Conservation (phyloP, 2,329 filamentous ascomycete species). For the Knoxdaviesia capensis region DNA sequence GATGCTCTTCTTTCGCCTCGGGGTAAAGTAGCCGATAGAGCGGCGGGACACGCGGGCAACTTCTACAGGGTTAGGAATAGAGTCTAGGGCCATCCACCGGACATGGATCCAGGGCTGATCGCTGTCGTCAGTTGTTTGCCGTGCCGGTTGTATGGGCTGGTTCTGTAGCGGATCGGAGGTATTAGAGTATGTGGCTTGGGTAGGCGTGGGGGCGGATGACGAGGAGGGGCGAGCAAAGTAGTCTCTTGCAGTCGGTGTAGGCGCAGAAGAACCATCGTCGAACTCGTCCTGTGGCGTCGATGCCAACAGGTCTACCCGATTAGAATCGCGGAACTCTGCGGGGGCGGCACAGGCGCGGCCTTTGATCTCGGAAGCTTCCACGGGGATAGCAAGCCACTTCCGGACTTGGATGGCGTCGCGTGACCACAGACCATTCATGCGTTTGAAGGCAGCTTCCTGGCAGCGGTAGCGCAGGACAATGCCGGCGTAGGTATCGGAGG, state of each 20-base stretch:
- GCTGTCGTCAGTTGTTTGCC: neutral
- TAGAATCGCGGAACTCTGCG: slow-evolving; percentile 14
- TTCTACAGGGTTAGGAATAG: slow-evolving; percentile 48
- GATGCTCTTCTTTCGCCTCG: slow-evolving; percentile 67
- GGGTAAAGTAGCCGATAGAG: slow-evolving; percentile 78
- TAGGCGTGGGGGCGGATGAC: no score
- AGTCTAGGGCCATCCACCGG: slow-evolving; percentile 70
- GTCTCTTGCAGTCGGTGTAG: no score
- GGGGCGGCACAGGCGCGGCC: slow-evolving; percentile 46
- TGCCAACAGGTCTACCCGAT: slow-evolving; percentile 29
- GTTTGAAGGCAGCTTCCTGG: slow-evolving; percentile 61
- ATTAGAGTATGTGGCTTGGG: no score
- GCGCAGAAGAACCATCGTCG: neutral
- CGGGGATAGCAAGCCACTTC: slow-evolving; percentile 63
- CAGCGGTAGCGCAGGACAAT: slow-evolving; percentile 83
- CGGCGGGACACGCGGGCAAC: slow-evolving; percentile 69
- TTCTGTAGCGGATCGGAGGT: no score
- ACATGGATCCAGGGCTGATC: slow-evolving; percentile 68
- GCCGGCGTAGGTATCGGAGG: slow-evolving; percentile 73
- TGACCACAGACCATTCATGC: slow-evolving; percentile 85
- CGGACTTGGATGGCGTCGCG: slow-evolving; percentile 77
- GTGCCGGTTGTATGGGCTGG: no score
- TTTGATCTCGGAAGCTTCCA: slow-evolving; percentile 74
- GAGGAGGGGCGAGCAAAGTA: no score
- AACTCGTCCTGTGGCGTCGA: slow-evolving; percentile 20